Conservation (phyloP, 768 basidiomycete species). For the Collybia sordida region DNA sequence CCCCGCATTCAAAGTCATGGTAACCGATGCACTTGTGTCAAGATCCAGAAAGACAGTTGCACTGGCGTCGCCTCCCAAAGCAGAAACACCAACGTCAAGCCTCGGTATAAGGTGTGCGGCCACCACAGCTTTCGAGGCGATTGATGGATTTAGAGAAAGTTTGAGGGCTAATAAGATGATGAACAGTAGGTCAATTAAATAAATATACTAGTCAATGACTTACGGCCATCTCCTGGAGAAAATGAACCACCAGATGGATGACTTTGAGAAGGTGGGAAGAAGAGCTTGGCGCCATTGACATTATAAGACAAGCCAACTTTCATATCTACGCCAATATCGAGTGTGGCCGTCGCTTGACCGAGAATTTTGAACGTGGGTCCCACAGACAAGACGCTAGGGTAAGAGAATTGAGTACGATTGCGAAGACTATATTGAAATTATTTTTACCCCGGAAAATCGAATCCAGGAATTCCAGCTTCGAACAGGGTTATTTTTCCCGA, state of each 20-base stretch:
- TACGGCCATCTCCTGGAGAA: slow-evolving; percentile 38
- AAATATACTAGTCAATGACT: slow-evolving; percentile 15
- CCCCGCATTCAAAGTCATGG: slow-evolving; percentile 11
- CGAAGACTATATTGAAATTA: not conserved
- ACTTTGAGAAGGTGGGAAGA: slow-evolving; percentile 37
- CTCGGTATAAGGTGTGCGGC: slow-evolving; percentile 49
- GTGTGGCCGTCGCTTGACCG: slow-evolving; percentile 28
- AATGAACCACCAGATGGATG: slow-evolving; percentile 22
- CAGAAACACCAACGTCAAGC: slow-evolving; percentile 42
- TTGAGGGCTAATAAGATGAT: slow-evolving; percentile 34
- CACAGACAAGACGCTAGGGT: slow-evolving; percentile 38
- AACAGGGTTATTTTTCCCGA: slow-evolving; percentile 41
- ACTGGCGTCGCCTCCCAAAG: slow-evolving; percentile 32
- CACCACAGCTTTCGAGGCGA: slow-evolving; percentile 36
- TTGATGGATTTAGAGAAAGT: slow-evolving; percentile 38
- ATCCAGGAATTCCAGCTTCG: slow-evolving; percentile 42
- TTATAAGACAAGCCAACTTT: slow-evolving; percentile 40
- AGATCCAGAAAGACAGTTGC: slow-evolving; percentile 42
- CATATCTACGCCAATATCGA: slow-evolving; percentile 37
- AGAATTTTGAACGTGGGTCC: slow-evolving; percentile 46
- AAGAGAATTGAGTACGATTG: not conserved
- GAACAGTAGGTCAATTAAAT: not conserved
- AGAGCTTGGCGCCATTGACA: slow-evolving; percentile 36
- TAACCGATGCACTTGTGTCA: slow-evolving; percentile 29
- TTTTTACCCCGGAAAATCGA: slow-evolving; percentile 50